Conservation (phyloP, 345 rosid genomes). For the rapeseed (Brassica napus) region Da-Ae NC_063448.1:11451001-11451500, state of each 20-base stretch:
- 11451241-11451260: conserved; percentile 97
- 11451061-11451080: neutral
- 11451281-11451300: neutral
- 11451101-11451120: neutral
- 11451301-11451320: neutral
- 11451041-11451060: conserved; percentile 62
- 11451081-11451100: neutral
- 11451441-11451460: conserved; percentile 99
- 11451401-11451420: conserved; percentile 98
- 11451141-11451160: conserved; percentile 60
- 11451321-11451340: neutral
- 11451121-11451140: neutral
- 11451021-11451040: conserved; percentile 91
- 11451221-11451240: conserved; percentile 95
- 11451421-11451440: conserved; percentile 99
- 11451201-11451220: conserved; percentile 99
- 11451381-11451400: conserved; percentile 99
- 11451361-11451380: conserved; percentile 99
- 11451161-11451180: conserved; percentile 94
- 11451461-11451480: conserved; percentile 99
- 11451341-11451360: conserved; percentile 74
- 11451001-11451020: conserved; percentile 96
- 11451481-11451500: conserved; percentile 99
- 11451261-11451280: conserved; percentile 66
- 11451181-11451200: conserved; percentile 99